Conservation (phyloP, 2,329 filamentous ascomycete species). For the Lecanicillium sp. region DNA sequence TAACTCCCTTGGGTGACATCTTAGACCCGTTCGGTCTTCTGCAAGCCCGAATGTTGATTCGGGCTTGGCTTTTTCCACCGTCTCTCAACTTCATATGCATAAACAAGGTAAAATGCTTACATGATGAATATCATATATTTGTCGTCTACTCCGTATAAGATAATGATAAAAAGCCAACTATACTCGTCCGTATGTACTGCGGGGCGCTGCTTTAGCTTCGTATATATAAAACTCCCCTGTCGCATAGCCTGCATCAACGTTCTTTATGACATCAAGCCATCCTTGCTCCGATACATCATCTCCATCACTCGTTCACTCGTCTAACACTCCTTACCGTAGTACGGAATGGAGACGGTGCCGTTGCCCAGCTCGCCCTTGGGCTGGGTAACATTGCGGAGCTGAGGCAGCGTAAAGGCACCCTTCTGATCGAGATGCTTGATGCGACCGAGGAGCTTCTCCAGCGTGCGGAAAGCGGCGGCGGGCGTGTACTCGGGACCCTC, state of each 20-base stretch:
- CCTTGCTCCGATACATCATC: background rate
- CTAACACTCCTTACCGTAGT: conserved; percentile 26
- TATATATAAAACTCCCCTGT: background rate
- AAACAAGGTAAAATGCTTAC: no score
- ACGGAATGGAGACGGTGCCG: conserved; percentile 20
- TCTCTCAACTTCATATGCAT: no score
- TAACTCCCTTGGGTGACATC: no score
- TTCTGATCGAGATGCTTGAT: conserved; percentile 48
- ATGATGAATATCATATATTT: no score
- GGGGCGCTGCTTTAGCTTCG: background rate
- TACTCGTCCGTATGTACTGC: background rate
- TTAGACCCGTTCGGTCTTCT: no score
- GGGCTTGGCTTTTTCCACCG: background rate
- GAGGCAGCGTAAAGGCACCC: conserved; percentile 30
- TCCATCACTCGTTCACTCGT: background rate
- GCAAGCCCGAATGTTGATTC: background rate
- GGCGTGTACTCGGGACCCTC: conserved; percentile 65
- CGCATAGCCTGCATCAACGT: background rate
- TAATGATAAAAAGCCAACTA: no score
- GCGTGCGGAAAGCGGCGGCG: conserved; percentile 59
- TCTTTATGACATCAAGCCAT: background rate
- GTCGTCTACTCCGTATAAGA: no score
- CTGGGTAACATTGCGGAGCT: conserved; percentile 18
- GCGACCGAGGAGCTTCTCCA: conserved; percentile 70
- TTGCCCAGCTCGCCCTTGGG: conserved; percentile 18